Conservation (phyloP, 768 basidiomycete species). For the Hypholoma fasciculare region DNA sequence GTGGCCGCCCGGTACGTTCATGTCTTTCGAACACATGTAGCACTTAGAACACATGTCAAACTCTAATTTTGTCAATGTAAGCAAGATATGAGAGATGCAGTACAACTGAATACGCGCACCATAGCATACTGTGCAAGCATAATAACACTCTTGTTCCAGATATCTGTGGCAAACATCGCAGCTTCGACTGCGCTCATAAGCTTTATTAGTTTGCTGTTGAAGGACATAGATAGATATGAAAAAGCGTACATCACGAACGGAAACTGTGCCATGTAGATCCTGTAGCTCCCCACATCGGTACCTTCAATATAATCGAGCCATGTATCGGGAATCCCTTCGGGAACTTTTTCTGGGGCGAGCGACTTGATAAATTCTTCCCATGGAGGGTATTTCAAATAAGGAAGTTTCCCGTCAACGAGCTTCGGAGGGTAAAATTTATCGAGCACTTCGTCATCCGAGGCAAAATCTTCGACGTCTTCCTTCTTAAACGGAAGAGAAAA, state of each 20-base stretch:
- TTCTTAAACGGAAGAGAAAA: constrained; percentile 2
- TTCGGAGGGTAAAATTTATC: constrained; percentile 1
- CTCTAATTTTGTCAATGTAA: neutral
- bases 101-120: neutral
- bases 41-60: constrained; percentile 6
- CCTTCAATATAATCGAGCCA: constrained; percentile 1
- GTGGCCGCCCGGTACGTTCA: neutral
- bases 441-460: neutral
- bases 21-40: neutral
- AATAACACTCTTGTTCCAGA: neutral
- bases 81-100: neutral
- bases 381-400: constrained; percentile 7
- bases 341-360: neutral
- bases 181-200: neutral
- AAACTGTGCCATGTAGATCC: neutral
- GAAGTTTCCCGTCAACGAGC: neutral
- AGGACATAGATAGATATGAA: neutral
- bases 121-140: constrained; percentile 5
- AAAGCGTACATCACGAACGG: constrained; percentile 1
- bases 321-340: constrained; percentile 3
- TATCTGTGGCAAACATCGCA: neutral
- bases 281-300: neutral
- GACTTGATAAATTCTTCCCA: constrained; percentile 12
- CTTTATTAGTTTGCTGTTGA: neutral
- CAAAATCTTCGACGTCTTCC: constrained; percentile 2